These are phyloP conservation scores for Daldinia eschscholtzii DNA, from an alignment of 2,329 filamentous ascomycete species.

Conservation along the genomic window DNA sequence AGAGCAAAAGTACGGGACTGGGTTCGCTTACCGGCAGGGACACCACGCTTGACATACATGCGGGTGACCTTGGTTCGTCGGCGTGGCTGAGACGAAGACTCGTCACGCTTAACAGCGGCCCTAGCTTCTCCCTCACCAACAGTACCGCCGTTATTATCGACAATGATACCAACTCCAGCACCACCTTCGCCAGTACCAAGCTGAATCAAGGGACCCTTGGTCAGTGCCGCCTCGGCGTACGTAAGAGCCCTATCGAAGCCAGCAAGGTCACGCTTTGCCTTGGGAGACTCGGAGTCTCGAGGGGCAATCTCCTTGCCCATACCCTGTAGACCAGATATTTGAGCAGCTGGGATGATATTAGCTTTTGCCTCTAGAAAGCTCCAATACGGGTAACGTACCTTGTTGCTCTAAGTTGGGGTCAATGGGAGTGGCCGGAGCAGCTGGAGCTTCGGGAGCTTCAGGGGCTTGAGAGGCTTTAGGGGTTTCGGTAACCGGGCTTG, in stretches of 20 bases:
- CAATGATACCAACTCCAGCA: constrained; percentile 57
- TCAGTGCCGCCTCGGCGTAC: constrained; percentile 56
- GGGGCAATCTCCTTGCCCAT: constrained; percentile 64
- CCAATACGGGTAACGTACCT: constrained; percentile 48
- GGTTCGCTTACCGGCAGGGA: constrained; percentile 57
- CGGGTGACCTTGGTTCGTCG: constrained; percentile 60
- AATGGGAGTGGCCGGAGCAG: constrained; percentile 35
- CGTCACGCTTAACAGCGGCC: constrained; percentile 45
- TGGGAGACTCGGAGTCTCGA: constrained; percentile 50
- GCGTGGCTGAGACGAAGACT: constrained; percentile 49
- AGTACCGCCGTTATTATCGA: constrained; percentile 53
- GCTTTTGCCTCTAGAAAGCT: not conserved
- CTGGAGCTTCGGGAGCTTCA: constrained; percentile 25
- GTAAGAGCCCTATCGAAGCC: constrained; percentile 58
- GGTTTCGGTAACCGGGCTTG: constrained; percentile 29
- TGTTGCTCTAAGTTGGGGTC: constrained; percentile 55
- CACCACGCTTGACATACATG: constrained; percentile 61
- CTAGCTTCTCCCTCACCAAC: constrained; percentile 37
- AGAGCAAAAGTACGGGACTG: not conserved
- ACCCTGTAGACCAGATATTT: constrained; percentile 60
- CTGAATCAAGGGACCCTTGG: constrained; percentile 56
- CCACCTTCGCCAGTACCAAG: constrained; percentile 57
- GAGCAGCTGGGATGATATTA: constrained; percentile 51
- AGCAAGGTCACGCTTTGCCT: constrained; percentile 55
- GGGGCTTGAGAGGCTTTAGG: constrained; percentile 22